These are phyloP conservation scores for Gigaspora rosea DNA, from an alignment of 192 early-diverging fungal genomes.

Conservation along the genomic window DNA sequence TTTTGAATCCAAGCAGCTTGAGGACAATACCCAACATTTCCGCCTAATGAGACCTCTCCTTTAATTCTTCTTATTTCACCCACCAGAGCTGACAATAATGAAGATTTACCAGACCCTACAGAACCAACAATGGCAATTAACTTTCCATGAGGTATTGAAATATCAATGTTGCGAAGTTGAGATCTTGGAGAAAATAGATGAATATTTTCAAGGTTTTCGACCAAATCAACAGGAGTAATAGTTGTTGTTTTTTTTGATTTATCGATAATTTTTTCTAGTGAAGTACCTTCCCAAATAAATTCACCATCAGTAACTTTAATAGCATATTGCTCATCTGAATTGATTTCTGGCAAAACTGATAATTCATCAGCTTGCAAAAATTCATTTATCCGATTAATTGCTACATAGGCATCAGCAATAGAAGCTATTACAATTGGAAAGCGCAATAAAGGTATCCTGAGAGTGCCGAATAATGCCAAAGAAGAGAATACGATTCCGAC, in stretches of 20 bases:
- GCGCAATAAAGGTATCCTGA: conserved; percentile 59
- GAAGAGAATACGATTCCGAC: conserved; percentile 59
- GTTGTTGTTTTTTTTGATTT: conserved; percentile 21
- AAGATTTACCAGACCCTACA: conserved; percentile 65
- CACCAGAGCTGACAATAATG: conserved; percentile 64
- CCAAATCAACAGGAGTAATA: conserved; percentile 47
- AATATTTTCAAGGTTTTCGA: no score
- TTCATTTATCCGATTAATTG: conserved; percentile 57
- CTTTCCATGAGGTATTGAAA: conserved; percentile 50
- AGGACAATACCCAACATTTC: conserved; percentile 58
- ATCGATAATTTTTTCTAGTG: conserved; percentile 35
- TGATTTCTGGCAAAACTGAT: conserved; percentile 49
- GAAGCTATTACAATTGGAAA: conserved; percentile 61
- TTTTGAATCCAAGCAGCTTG: conserved; percentile 74
- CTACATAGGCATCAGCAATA: conserved; percentile 50
- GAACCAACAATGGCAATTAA: conserved; percentile 66
- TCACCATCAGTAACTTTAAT: conserved; percentile 60
- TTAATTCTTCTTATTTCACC: conserved; percentile 62
- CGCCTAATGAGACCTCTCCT: conserved; percentile 53
- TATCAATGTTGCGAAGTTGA: conserved; percentile 49
- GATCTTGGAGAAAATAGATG: conserved; percentile 51
- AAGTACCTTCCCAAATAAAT: conserved; percentile 66
- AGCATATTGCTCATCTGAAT: conserved; percentile 48
- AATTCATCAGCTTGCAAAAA: conserved; percentile 68
- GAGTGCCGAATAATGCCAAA: conserved; percentile 66